Evolutionary conservation across 176 grass and related monocot species (phyloP).

Genomic region (Oryza officinalis): DNA sequence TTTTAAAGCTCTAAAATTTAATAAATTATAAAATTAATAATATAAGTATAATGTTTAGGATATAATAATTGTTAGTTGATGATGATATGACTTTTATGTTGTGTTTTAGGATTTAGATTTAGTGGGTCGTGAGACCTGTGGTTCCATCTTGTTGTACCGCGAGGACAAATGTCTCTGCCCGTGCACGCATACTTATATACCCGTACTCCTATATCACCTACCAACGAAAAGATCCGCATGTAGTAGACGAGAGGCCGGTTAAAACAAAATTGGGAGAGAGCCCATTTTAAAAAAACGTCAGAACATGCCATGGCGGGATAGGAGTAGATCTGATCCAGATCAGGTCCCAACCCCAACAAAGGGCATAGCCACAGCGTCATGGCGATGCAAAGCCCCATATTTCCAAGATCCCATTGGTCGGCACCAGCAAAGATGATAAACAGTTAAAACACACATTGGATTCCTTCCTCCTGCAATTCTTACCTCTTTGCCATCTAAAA

Average conservation of each 20-base stretch:
- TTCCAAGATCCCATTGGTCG: conserved; percentile 21
- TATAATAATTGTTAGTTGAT: too few relatives aligned
- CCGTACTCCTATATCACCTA: not conserved
- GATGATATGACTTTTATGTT: too few relatives aligned
- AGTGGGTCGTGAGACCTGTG: not conserved
- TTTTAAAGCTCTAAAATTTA: too few relatives aligned
- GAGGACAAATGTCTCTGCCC: not conserved
- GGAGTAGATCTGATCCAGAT: not conserved
- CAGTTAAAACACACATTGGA: not conserved
- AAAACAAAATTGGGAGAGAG: not conserved
- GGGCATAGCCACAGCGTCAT: not conserved
- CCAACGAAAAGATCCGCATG: not conserved
- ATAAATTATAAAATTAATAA: too few relatives aligned
- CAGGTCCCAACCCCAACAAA: not conserved
- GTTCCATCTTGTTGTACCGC: not conserved
- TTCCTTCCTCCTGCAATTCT: not conserved
- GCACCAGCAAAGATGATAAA: not conserved
- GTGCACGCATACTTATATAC: not conserved
- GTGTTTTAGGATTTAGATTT: too few relatives aligned
- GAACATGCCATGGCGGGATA: not conserved
- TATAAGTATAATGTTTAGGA: too few relatives aligned
- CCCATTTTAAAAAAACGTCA: not conserved
- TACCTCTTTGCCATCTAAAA: not conserved
- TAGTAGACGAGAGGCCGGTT: not conserved
- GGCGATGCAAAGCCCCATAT: conserved; percentile 1